Conservation (phyloP, 805 yeast species). For the Lipomyces spencermartinsiae region DNA sequence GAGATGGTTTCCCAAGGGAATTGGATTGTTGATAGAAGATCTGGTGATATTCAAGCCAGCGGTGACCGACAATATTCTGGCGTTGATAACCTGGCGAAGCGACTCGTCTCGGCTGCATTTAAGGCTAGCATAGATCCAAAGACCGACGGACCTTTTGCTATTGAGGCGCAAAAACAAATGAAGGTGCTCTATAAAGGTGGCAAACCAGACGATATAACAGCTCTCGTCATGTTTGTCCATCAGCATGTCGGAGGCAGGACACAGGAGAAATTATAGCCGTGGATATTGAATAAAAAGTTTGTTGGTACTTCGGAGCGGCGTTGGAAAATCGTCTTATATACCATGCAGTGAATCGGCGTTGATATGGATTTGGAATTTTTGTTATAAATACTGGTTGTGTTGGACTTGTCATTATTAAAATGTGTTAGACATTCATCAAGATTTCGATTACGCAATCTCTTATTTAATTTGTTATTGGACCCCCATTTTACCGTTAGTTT, state of each 20-base stretch:
- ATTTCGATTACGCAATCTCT: background rate
- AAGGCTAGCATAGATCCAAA: constrained; percentile 72
- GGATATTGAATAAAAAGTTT: background rate
- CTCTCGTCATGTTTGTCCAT: constrained; percentile 70
- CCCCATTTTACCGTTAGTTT: background rate
- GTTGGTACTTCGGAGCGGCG: background rate
- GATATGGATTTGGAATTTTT: constrained; percentile 1
- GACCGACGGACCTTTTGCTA: constrained; percentile 86
- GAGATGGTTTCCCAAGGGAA: constrained; percentile 47
- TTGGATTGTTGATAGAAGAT: constrained; percentile 42
- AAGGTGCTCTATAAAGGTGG: constrained; percentile 84
- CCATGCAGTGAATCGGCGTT: constrained; percentile 4
- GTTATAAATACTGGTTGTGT: background rate
- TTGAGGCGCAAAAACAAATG: constrained; percentile 68
- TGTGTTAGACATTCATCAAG: background rate
- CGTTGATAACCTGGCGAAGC: constrained; percentile 56
- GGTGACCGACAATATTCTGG: constrained; percentile 40
- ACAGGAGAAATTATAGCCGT: background rate
- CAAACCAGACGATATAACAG: constrained; percentile 92
- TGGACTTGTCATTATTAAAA: background rate
- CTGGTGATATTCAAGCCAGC: constrained; percentile 27
- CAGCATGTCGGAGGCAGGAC: constrained; percentile 22
- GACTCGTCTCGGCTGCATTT: constrained; percentile 70
- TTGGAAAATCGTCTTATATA: background rate
- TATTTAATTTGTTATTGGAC: background rate